Evolutionary conservation across 2,329 filamentous ascomycete genomes (phyloP), one percentile per base, ranked within the genome.

Genomic region (Fusarium pseudoanthophilum): DNA sequence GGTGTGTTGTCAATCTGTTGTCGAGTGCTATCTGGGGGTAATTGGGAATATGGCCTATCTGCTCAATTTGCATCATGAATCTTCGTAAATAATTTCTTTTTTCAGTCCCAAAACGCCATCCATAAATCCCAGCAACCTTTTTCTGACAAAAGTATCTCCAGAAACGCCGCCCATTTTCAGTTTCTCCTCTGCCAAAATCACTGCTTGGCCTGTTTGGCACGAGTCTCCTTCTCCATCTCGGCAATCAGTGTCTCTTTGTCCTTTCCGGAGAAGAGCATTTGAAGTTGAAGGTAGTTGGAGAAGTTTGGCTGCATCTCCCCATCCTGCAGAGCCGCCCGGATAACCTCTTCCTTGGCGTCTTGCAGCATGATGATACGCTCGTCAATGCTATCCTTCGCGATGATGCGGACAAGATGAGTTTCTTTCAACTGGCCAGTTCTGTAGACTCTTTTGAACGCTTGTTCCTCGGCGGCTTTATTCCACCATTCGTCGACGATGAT

Each of bases 371-470:
- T 77, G 7, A 94, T 83, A 0, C 85, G 82, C 15, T 87, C 82
- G 66, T 95, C 92, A 10, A 93, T 87, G 0, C 86, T 88, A 9
- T 87, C 83, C 3, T 83, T 79, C 0, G 90, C 84, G 2, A 90
- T 80, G 39, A 94, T 84, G 0, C 90, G 85, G 2, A 88, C 85
- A 64, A 92, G 86, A 16, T 88, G 82, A 0, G 91, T 91, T 39
- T 88, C 82, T 46, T 91, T 87, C 0, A 77, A 69, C 71, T 95
- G 93, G 0, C 92, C 92, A 5, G 91, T 89, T 10, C 92, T 86
- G 73, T 87, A 88, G 0, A 93, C 87, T 0, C 92, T 87, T 4
- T 82, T 82, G 43, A 86, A 86, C 0, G 88, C 91, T 75, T 94
- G 92, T n/a, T 89, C 82, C 73, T 94, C 91, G 0, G 85, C 79